Evolutionary conservation across 2,329 filamentous ascomycete genomes (phyloP).

Genomic region (Rutstroemia sp.): DNA sequence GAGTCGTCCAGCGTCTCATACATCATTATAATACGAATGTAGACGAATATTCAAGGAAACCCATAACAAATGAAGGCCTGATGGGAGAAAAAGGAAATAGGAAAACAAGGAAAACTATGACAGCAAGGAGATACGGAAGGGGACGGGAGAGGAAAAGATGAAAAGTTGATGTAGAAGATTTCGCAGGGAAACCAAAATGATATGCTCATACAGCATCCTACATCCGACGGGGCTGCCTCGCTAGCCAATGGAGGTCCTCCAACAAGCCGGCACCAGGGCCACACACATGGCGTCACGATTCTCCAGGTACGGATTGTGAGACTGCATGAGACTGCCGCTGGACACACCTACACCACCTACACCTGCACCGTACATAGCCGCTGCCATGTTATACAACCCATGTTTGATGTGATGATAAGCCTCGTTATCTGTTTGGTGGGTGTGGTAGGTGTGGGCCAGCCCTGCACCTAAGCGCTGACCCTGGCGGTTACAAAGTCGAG

Average conservation of each 20-base stretch:
- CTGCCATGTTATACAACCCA: conserved; percentile 4
- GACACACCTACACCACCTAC: conserved; percentile 3
- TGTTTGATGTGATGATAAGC: conserved; percentile 11
- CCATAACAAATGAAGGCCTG: conserved; percentile 11
- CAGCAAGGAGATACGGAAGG: conserved; percentile 1
- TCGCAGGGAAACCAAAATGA: conserved; percentile 7
- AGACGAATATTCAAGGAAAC: conserved; percentile 13
- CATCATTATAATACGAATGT: conserved; percentile 27
- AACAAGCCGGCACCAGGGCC: conserved; percentile 3
- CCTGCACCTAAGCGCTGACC: conserved; percentile 8
- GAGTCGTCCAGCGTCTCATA: conserved; percentile 30
- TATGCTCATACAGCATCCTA: conserved; percentile 4
- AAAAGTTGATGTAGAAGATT: conserved; percentile 11
- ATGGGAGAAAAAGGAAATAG: conserved; percentile 22
- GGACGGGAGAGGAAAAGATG: conserved; percentile 6
- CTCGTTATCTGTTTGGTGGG: conserved; percentile 8
- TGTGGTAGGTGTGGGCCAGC: conserved; percentile 1
- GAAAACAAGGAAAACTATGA: conserved; percentile 11
- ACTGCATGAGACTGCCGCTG: conserved; percentile 11
- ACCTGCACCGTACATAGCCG: conserved; percentile 2
- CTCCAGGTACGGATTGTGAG: background rate
- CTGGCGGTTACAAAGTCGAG: conserved; percentile 3
- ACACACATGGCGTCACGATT: conserved; percentile 7
- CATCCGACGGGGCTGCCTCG: conserved; percentile 9
- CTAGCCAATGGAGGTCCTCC: conserved; percentile 12